These are phyloP conservation scores for Geotrichum cucujoidarum DNA, from an alignment of 1,139 yeast genomes.

Conservation along the genomic window DNA sequence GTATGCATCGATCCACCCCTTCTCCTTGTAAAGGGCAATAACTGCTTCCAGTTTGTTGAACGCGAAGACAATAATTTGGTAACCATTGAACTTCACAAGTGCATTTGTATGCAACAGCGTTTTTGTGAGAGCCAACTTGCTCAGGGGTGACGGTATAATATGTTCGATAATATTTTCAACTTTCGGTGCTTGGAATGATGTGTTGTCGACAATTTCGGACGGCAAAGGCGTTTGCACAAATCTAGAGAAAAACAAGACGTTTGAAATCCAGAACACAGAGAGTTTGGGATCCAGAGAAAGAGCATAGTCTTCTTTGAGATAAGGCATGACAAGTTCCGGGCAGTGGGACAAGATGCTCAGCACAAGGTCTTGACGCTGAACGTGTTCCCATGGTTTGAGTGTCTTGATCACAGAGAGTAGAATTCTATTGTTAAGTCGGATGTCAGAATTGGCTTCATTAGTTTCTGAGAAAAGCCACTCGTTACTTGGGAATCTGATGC, in stretches of 20 bases:
- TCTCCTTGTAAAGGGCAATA: constrained; percentile 38
- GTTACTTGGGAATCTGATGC: constrained; percentile 59
- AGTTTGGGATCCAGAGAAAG: constrained; percentile 61
- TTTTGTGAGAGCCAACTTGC: constrained; percentile 53
- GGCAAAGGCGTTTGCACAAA: constrained; percentile 56
- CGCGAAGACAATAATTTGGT: constrained; percentile 54
- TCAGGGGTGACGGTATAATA: constrained; percentile 63
- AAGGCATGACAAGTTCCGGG: constrained; percentile 74
- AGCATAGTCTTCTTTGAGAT: constrained; percentile 50
- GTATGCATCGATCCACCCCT: constrained; percentile 41
- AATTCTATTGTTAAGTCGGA: constrained; percentile 48
- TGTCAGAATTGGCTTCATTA: constrained; percentile 11
- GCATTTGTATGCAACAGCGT: constrained; percentile 52
- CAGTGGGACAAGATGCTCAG: constrained; percentile 48
- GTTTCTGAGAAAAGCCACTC: constrained; percentile 48
- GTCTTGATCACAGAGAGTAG: constrained; percentile 57
- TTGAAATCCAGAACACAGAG: constrained; percentile 79
- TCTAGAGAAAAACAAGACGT: constrained; percentile 56
- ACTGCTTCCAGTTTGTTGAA: constrained; percentile 50
- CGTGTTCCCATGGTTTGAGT: constrained; percentile 79
- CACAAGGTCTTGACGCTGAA: constrained; percentile 53
- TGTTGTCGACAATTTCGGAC: constrained; percentile 24
- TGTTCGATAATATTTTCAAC: constrained; percentile 44
- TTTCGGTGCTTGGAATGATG: constrained; percentile 27
- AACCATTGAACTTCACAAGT: constrained; percentile 60